A percentile compares a stretch with the other conserved stretches of the same genome.
phyloP scores from a whole-genome alignment of 2,329 filamentous ascomycete species.

The Emmonsiellopsis sp. region DNA sequence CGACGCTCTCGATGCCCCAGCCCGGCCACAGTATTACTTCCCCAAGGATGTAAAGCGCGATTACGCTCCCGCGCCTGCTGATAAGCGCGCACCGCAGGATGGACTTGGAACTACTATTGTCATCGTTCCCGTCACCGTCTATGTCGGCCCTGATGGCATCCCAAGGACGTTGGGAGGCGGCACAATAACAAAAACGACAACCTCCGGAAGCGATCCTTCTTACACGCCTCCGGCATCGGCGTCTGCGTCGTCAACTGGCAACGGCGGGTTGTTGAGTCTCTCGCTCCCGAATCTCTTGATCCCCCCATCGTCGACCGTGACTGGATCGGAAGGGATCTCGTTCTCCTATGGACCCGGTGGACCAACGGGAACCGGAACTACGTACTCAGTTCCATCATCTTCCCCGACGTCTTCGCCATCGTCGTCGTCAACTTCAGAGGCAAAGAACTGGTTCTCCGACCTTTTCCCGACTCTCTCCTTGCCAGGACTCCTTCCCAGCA shows the following conservation, averaged over 20 bases:
- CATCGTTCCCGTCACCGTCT: slow-evolving; percentile 11
- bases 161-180: slow-evolving; percentile 7
- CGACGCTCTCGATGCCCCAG: background rate
- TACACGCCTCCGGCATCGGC: background rate
- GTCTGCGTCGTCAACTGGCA: background rate
- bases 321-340: background rate
- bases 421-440: background rate
- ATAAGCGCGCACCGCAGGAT: slow-evolving; percentile 8
- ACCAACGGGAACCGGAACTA: background rate
- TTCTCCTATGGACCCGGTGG: background rate
- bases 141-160: slow-evolving; percentile 8
- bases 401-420: background rate
- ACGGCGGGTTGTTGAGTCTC: background rate
- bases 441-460: background rate
- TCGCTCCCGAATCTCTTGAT: background rate
- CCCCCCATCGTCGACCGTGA: background rate
- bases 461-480: background rate
- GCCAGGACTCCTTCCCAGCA: background rate
- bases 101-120: slow-evolving; percentile 4
- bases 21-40: slow-evolving; percentile 9
- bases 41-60: slow-evolving; percentile 20
- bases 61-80: slow-evolving; percentile 9
- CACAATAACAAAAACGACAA: slow-evolving; percentile 15
- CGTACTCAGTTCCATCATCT: background rate
- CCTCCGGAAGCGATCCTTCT: background rate